phyloP scores from a whole-genome alignment of 805 yeast genomes.

The Saturnispora hagleri region DNA sequence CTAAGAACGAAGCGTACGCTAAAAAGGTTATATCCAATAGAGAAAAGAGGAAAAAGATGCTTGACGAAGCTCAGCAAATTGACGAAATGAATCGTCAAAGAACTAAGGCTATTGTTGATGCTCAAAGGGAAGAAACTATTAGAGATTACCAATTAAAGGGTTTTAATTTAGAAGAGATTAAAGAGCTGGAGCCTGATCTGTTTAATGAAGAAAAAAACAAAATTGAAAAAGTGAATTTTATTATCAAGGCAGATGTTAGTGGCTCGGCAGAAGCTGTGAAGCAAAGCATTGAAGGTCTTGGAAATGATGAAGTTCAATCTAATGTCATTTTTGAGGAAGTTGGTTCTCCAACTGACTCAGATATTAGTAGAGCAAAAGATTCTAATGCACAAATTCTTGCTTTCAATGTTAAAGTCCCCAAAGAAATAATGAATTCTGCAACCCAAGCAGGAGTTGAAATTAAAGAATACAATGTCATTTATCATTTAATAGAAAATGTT shows the following conservation, averaged over 20 bases:
- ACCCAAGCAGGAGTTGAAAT: constrained; percentile 47
- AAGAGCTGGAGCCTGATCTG: constrained; percentile 26
- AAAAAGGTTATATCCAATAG: constrained; percentile 67
- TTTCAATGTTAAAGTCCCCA: constrained; percentile 66
- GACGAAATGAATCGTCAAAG: constrained; percentile 64
- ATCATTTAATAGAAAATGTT: constrained; percentile 80
- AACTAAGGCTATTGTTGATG: constrained; percentile 42
- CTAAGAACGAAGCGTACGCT: constrained; percentile 63
- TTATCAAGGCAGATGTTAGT: constrained; percentile 83
- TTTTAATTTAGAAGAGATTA: constrained; percentile 39
- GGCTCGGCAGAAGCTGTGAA: constrained; percentile 92
- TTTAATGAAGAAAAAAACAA: constrained; percentile 25
- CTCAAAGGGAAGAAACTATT: constrained; percentile 42
- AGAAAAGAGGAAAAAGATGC: constrained; percentile 39
- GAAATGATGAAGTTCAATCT: constrained; percentile 75
- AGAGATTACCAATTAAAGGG: constrained; percentile 57
- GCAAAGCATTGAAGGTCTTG: constrained; percentile 73
- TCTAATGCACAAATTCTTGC: constrained; percentile 69
- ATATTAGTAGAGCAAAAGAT: constrained; percentile 55
- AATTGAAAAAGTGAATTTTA: constrained; percentile 41
- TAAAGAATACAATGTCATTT: constrained; percentile 68
- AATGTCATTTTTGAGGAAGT: constrained; percentile 66
- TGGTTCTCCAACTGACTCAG: constrained; percentile 64
- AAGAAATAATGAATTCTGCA: constrained; percentile 52
- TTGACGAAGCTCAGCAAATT: constrained; percentile 54